Evolutionary conservation across 148 eudicot genomes (phyloP).

Genomic region (Bassia scoparia): DNA sequence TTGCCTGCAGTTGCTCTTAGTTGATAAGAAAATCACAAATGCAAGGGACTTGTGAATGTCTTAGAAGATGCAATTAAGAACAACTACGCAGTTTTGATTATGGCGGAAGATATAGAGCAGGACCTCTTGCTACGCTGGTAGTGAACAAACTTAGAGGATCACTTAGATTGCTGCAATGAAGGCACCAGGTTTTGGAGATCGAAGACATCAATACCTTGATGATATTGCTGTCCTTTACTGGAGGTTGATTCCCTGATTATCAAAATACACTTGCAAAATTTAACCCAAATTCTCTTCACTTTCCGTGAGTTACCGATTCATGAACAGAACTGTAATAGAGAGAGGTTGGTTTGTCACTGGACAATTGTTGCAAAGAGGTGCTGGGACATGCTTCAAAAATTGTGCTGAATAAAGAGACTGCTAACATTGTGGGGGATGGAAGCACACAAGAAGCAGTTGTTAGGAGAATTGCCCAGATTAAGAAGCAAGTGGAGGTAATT

Average conservation of each 20-base stretch:
- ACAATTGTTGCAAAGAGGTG: constrained; percentile 47
- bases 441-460: constrained; percentile 54
- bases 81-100: constrained; percentile 50
- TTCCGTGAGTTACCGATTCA: constrained; percentile 2
- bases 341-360: constrained; percentile 59
- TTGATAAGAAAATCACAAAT: constrained; percentile 64
- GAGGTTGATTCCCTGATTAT: constrained; percentile 35
- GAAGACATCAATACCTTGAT: constrained; percentile 61
- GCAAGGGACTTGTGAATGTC: constrained; percentile 62
- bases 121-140: constrained; percentile 75
- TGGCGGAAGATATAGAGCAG: constrained; percentile 73
- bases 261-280: background rate
- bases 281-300: background rate
- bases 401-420: constrained; percentile 48
- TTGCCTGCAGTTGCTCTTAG: constrained; percentile 54
- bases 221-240: constrained; percentile 68
- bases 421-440: constrained; percentile 62
- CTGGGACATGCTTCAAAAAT: constrained; percentile 54
- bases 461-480: constrained; percentile 50
- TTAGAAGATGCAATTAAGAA: constrained; percentile 61
- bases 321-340: constrained; percentile 55
- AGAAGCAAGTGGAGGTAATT: constrained; percentile 46
- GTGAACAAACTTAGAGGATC: constrained; percentile 74
- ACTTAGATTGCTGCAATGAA: constrained; percentile 70
- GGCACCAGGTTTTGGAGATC: constrained; percentile 74